Base-by-base conservation (phyloP, 306 rosid genomes). In the Malus sylvestris region DNA sequence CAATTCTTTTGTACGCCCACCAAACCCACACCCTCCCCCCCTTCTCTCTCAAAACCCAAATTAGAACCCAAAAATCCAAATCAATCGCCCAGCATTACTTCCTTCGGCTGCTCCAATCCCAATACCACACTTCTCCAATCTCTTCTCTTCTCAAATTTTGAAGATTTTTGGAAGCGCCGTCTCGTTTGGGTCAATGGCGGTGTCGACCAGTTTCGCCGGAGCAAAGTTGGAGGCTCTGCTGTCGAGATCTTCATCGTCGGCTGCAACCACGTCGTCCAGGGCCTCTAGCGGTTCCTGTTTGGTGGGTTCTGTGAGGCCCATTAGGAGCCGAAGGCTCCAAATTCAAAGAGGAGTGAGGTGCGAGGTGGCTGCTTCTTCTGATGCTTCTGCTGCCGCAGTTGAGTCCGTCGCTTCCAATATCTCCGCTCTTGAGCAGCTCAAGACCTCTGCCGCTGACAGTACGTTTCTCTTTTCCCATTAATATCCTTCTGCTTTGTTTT, bases 341-440 rank as follows among this genome's bases (percentile, higher is more conserved):
- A 9, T 86, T 79, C 97, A 76, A 78, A 84, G 90, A 83, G 89
- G 89, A 66, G 69, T 90, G 57, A 85, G 97, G 73, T 95, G 92
- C 78, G 93, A 88, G 51, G 87, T 83, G 75, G 76, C 84, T 44
- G 75, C 80, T 83, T 83, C 89, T 60, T 83, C 89, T 60, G 90
- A 87, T 59, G 79, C 67, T 10, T 10, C 79, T 27, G 46, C 82
- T 63, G 86, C 81, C 82, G 60, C 59, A 19, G 80, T 70, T 70
- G 82, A 52, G 70, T 67, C 19, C 14, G 83, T 59, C 55, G 20
- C 55, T 59, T 81, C 65, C 59, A 76, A 76, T 66, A 40, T 90
- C 73, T 92, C 99, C 23, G 87, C 97, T 81, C 99, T 95, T 59
- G 92, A 92, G 80, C 99, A 81, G 83, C 97, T 92, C 79, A 95